Conservation (phyloP, 768 basidiomycete species). For the Leccinum ochraceum region DNA sequence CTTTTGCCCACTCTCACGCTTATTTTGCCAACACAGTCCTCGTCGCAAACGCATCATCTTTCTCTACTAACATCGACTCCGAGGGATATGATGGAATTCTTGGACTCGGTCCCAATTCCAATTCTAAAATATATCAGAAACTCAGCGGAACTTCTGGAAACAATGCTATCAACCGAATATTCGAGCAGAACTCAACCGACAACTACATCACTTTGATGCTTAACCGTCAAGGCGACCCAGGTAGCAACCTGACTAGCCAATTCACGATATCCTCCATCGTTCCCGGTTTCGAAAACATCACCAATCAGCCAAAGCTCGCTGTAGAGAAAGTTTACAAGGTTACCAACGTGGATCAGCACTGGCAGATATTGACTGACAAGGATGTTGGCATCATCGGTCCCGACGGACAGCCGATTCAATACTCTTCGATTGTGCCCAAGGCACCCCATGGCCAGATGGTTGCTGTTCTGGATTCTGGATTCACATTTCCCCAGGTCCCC, state of each 20-base stretch:
- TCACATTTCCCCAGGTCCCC: conserved; percentile 69
- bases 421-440: conserved; percentile 67
- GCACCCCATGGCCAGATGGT: conserved; percentile 66
- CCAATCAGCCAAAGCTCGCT: conserved; percentile 60
- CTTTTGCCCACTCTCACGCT: neutral
- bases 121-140: conserved; percentile 62
- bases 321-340: conserved; percentile 65
- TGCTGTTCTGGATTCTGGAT: conserved; percentile 76
- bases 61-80: conserved; percentile 57
- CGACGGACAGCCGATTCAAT: conserved; percentile 61
- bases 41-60: conserved; percentile 61
- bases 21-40: conserved; percentile 45
- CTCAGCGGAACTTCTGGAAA: conserved; percentile 51
- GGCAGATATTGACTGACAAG: conserved; percentile 73
- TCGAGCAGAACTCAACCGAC: conserved; percentile 59
- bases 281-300: conserved; percentile 61
- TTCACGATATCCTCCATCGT: conserved; percentile 69
- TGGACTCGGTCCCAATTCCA: conserved; percentile 77
- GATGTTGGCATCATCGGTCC: conserved; percentile 72
- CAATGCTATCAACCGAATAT: conserved; percentile 64
- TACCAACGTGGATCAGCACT: conserved; percentile 72
- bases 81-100: conserved; percentile 73
- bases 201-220: conserved; percentile 68
- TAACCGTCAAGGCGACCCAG: conserved; percentile 56
- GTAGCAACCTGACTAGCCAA: conserved; percentile 53